Percentiles rank a stretch among this genome's conserved stretches.
Evolutionary conservation across 2,329 filamentous ascomycete genomes (phyloP).

Genomic region (Scedosporium boydii): DNA sequence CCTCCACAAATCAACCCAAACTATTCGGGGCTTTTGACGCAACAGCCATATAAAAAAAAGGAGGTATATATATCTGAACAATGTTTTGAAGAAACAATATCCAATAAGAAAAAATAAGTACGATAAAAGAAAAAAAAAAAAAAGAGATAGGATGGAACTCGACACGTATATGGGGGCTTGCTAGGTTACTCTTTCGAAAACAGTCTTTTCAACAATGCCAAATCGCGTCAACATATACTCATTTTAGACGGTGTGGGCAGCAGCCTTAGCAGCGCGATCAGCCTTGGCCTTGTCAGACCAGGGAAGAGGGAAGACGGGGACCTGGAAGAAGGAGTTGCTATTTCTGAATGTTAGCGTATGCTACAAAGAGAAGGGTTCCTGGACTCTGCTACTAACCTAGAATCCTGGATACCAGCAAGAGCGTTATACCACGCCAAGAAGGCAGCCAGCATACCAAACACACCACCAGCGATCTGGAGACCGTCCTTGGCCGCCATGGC

Average conservation of each 20-base stretch:
- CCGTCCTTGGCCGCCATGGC: constrained; percentile 31
- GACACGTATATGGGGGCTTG: not conserved
- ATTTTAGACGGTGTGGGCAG: constrained; percentile 1
- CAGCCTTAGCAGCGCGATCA: constrained; percentile 21
- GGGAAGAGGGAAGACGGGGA: constrained; percentile 89
- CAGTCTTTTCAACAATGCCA: not conserved
- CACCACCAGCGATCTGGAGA: constrained; percentile 62
- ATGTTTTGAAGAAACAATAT: not conserved
- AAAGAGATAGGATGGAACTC: too few relatives aligned
- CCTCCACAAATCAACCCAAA: not conserved
- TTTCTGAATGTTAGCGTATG: constrained; percentile 5
- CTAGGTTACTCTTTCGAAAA: not conserved
- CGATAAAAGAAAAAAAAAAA: not conserved
- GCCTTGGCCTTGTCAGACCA: constrained; percentile 63
- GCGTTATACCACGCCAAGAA: constrained; percentile 86
- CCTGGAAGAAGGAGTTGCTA: constrained; percentile 81
- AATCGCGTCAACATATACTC: not conserved
- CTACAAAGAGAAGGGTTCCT: not conserved
- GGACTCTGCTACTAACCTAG: constrained; percentile 35
- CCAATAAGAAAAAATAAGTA: not conserved
- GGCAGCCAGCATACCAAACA: constrained; percentile 71
- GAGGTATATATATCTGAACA: not conserved
- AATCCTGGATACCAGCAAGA: constrained; percentile 70
- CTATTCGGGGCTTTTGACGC: not conserved
- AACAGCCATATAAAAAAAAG: too few relatives aligned